These are phyloP conservation scores for Teunomyces kruisii DNA, from an alignment of 805 yeast genomes.

Conservation along the genomic window DNA sequence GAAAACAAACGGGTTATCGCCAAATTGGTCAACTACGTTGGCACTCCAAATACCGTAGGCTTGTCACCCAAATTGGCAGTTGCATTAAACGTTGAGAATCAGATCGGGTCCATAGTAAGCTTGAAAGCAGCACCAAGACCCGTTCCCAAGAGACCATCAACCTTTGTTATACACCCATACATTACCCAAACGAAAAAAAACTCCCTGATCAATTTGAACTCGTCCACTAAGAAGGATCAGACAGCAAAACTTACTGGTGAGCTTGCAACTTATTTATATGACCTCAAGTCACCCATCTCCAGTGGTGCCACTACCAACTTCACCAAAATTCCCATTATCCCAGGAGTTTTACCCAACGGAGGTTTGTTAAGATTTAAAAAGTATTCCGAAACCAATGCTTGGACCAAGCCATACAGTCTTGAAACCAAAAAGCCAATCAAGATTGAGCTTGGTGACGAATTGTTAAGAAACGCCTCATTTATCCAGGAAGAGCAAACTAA, in stretches of 20 bases:
- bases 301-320: slow-evolving; percentile 48
- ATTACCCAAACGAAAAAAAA: slow-evolving; percentile 41
- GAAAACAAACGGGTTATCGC: slow-evolving; percentile 53
- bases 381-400: slow-evolving; percentile 41
- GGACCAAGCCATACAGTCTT: slow-evolving; percentile 39
- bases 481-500: slow-evolving; percentile 15
- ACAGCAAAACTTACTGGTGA: slow-evolving; percentile 17
- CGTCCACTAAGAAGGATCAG: slow-evolving; percentile 29
- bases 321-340: slow-evolving; percentile 51
- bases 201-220: slow-evolving; percentile 26
- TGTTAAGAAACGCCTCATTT: slow-evolving; percentile 46
- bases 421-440: slow-evolving; percentile 25
- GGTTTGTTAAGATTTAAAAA: slow-evolving; percentile 54
- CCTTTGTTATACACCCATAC: slow-evolving; percentile 55
- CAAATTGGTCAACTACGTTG: slow-evolving; percentile 37
- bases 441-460: slow-evolving; percentile 53
- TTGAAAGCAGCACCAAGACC: slow-evolving; percentile 46
- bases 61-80: slow-evolving; percentile 53
- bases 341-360: slow-evolving; percentile 54
- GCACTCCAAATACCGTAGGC: slow-evolving; percentile 45
- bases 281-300: slow-evolving; percentile 15
- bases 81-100: slow-evolving; percentile 52
- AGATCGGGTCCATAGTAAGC: slow-evolving; percentile 53
- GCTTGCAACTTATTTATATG: slow-evolving; percentile 18
- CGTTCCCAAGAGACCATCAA: slow-evolving; percentile 37